A percentile compares a stretch with the other conserved stretches of the same genome.
Evolutionary conservation across 139 green algal genomes (phyloP).

Genomic region (Micractinium conductrix): DNA sequence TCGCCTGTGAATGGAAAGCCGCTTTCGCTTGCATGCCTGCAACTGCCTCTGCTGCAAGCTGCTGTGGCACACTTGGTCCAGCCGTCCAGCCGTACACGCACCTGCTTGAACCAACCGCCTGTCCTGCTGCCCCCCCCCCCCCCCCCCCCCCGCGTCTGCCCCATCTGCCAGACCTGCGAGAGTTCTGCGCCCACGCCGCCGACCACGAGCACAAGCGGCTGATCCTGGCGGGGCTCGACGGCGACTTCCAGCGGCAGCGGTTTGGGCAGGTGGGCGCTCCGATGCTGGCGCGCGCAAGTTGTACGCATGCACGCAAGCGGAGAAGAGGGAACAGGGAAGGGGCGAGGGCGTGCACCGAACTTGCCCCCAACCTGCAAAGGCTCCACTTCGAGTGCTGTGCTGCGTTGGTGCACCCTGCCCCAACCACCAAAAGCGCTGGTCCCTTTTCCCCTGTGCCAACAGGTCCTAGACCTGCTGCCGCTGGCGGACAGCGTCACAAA

Average conservation of each 20-base stretch:
- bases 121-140: neutral
- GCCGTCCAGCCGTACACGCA: no score
- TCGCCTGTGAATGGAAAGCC: no score
- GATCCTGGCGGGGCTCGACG: slow-evolving; percentile 75
- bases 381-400: neutral
- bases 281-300: no score
- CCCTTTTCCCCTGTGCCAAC: neutral
- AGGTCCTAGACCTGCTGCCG: slow-evolving; percentile 79
- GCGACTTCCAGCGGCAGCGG: slow-evolving; percentile 71
- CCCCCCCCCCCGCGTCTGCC: no score
- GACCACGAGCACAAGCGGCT: slow-evolving; percentile 74
- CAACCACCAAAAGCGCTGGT: no score
- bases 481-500: slow-evolving; percentile 81
- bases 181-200: slow-evolving; percentile 68
- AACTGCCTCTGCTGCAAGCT: neutral
- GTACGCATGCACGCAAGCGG: no score
- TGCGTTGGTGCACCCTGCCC: neutral
- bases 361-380: no score
- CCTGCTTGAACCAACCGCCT: neutral
- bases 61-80: neutral
- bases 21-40: no score
- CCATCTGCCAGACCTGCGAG: slow-evolving; percentile 67
- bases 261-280: slow-evolving; percentile 61
- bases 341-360: no score
- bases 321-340: no score